Evolutionary conservation across 306 rosid genomes (phyloP).

Genomic region (Delonix regia): DNA sequence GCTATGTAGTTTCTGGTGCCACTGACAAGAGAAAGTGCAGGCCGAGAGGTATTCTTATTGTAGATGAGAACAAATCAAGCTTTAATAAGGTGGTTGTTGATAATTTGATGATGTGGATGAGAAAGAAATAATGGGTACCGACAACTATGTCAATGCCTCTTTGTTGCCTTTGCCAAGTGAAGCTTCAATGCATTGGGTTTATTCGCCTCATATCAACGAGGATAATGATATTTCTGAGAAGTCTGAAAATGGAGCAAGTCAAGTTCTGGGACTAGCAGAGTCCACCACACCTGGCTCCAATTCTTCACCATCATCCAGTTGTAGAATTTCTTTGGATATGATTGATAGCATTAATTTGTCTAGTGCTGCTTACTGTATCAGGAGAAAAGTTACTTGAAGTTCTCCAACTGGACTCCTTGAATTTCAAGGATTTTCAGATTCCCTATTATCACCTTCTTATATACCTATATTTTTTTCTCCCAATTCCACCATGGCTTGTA

Average conservation of each 20-base stretch:
- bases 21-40: conserved; percentile 86
- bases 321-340: conserved; percentile 41
- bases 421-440: conserved; percentile 53
- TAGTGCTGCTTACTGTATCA: conserved; percentile 27
- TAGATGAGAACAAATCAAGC: conserved; percentile 51
- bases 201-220: conserved; percentile 61
- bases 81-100: conserved; percentile 43
- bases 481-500: too few relatives aligned
- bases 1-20: conserved; percentile 78
- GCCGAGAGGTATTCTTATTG: conserved; percentile 77
- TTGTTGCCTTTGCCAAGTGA: conserved; percentile 68
- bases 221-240: conserved; percentile 44
- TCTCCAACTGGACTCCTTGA: conserved; percentile 52
- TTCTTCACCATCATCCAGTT: conserved; percentile 47
- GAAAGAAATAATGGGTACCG: conserved; percentile 23
- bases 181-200: conserved; percentile 84
- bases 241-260: conserved; percentile 35
- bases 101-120: conserved; percentile 47
- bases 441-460: conserved; percentile 35
- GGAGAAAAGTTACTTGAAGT: conserved; percentile 41
- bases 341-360: conserved; percentile 47
- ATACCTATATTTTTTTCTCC: conserved; percentile 49
- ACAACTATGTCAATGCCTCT: conserved; percentile 39
- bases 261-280: conserved; percentile 37
- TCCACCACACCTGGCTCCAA: conserved; percentile 43